A percentile compares a stretch with the other conserved stretches of the same genome.
Evolutionary conservation across 805 yeast species (phyloP).

Genomic region (Pichia ethanolica): DNA sequence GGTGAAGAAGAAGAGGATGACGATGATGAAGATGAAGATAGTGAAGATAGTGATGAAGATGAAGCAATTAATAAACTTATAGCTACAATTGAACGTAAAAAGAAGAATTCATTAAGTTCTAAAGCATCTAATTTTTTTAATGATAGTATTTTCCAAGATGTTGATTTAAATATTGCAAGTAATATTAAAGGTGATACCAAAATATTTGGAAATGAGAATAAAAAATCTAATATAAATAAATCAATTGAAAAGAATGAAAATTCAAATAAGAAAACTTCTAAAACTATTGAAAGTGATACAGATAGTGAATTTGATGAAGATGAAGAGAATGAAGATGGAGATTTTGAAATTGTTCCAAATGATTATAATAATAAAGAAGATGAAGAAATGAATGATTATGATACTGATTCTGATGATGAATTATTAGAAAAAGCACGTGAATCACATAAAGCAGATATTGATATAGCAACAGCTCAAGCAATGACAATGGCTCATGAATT

Average conservation of each 20-base stretch:
- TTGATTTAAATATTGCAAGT: constrained; percentile 29
- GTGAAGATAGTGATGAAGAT: constrained; percentile 60
- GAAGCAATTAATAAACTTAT: constrained; percentile 58
- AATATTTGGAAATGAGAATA: constrained; percentile 6
- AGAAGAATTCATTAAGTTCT: constrained; percentile 34
- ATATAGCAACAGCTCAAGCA: constrained; percentile 87
- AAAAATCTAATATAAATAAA: not conserved
- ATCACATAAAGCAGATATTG: constrained; percentile 58
- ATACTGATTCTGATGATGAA: constrained; percentile 46
- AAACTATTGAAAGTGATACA: constrained; percentile 6
- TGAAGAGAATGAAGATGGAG: constrained; percentile 19
- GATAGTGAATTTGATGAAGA: constrained; percentile 16
- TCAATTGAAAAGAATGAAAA: constrained; percentile 7
- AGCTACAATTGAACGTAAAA: constrained; percentile 42
- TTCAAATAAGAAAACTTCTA: constrained; percentile 1
- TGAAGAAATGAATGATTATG: constrained; percentile 38
- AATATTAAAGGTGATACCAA: constrained; percentile 10
- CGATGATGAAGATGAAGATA: constrained; percentile 39
- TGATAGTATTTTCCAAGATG: constrained; percentile 46
- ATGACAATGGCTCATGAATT: constrained; percentile 97
- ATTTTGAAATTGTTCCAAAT: constrained; percentile 43
- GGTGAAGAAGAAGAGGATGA: constrained; percentile 32
- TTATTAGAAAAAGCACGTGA: constrained; percentile 33
- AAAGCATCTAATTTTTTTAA: constrained; percentile 38
- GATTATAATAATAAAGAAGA: constrained; percentile 26